phyloP scores from a whole-genome alignment of 164 flowering plant genomes.

The Saururus chinensis region DNA sequence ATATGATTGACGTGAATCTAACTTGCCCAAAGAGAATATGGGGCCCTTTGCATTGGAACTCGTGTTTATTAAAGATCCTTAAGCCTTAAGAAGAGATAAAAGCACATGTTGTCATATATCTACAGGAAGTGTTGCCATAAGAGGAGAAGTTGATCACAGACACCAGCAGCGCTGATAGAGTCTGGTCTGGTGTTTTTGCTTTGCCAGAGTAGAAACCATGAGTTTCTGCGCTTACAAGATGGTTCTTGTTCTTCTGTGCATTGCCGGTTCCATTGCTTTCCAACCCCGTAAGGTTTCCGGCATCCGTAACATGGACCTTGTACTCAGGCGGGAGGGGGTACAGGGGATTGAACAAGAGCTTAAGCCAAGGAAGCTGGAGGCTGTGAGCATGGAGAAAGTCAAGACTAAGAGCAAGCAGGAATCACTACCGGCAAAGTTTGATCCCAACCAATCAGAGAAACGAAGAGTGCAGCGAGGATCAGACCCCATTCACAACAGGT shows the following conservation, averaged over 20 bases:
- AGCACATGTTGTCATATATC: conserved; percentile 19
- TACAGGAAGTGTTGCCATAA: conserved; percentile 22
- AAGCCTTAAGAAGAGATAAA: too few species aligned
- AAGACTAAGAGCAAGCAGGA: conserved; percentile 18
- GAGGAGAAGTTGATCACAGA: too few species aligned
- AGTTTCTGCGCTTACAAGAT: conserved; percentile 20
- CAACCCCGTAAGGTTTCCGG: conserved; percentile 36
- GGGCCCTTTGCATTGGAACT: conserved; percentile 29
- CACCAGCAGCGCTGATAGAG: too few species aligned
- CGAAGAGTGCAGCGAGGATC: conserved; percentile 59
- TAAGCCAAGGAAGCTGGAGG: conserved; percentile 8
- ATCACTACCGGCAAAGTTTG: conserved; percentile 38
- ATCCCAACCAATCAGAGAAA: conserved; percentile 51
- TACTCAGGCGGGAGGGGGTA: conserved; percentile 23
- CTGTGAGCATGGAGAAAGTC: neutral
- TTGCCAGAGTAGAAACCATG: conserved; percentile 24
- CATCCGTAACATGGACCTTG: conserved; percentile 31
- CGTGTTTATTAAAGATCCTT: conserved; percentile 30
- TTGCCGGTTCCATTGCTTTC: conserved; percentile 28
- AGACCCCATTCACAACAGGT: conserved; percentile 74
- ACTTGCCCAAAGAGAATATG: conserved; percentile 24
- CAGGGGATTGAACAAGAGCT: neutral
- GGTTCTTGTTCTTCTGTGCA: conserved; percentile 27
- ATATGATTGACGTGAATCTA: conserved; percentile 64
- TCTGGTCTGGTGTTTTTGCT: conserved; percentile 9